Evolutionary conservation across 202 grass and related monocot species (phyloP).

Genomic region (Miscanthus sacchariflorus): DNA sequence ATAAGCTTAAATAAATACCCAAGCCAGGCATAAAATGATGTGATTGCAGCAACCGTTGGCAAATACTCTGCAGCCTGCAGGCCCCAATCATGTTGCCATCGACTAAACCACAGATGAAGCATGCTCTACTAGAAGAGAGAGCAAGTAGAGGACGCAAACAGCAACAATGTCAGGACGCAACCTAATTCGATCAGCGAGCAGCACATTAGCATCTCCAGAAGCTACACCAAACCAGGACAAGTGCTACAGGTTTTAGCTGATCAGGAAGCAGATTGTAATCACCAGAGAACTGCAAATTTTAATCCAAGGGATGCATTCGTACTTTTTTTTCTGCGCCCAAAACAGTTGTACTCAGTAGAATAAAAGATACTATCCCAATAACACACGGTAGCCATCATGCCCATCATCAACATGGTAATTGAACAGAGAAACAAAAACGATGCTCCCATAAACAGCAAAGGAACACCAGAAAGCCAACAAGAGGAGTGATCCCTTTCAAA

Average conservation of each 20-base stretch:
- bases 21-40: slow-evolving; percentile 7
- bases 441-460: slow-evolving; percentile 28
- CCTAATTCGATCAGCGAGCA: slow-evolving; percentile 28
- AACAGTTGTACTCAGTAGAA: background rate
- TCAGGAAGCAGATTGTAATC: background rate
- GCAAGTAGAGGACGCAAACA: slow-evolving; percentile 13
- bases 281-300: background rate
- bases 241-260: background rate
- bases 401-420: slow-evolving; percentile 20
- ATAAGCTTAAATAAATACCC: slow-evolving; percentile 31
- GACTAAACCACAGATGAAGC: slow-evolving; percentile 25
- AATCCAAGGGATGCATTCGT: background rate
- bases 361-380: background rate
- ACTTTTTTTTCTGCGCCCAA: background rate
- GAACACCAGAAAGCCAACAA: slow-evolving; percentile 47
- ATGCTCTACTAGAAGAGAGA: background rate
- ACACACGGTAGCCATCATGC: background rate
- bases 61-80: background rate
- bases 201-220: slow-evolving; percentile 16
- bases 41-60: slow-evolving; percentile 8
- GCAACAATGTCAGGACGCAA: slow-evolving; percentile 26
- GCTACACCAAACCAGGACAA: background rate
- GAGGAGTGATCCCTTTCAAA: slow-evolving; percentile 29
- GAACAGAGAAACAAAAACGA: slow-evolving; percentile 11
- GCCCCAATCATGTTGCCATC: background rate